phyloP scores from a whole-genome alignment of 2,329 filamentous ascomycete species.

The Phialemonium atrogriseum region DNA sequence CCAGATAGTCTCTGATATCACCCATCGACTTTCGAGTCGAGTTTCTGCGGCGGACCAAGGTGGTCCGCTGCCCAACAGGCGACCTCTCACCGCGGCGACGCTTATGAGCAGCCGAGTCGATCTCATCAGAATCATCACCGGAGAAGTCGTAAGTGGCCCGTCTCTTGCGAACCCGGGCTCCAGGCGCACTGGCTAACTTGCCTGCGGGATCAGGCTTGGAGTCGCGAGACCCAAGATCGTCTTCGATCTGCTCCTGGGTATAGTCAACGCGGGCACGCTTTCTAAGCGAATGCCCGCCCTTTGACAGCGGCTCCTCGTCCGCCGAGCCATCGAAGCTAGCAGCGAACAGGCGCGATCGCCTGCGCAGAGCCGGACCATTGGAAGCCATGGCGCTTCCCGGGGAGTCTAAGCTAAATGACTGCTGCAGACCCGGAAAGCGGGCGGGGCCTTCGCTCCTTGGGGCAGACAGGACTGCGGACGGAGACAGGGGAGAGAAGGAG shows the following conservation, averaged over 20 bases:
- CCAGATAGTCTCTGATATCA: slow-evolving; percentile 22
- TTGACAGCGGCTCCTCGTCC: slow-evolving; percentile 40
- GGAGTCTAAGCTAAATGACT: slow-evolving; percentile 28
- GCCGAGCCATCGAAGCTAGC: slow-evolving; percentile 24
- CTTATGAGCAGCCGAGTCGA: slow-evolving; percentile 23
- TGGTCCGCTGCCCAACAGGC: slow-evolving; percentile 13
- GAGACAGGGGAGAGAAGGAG: too few species aligned
- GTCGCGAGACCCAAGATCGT: slow-evolving; percentile 15
- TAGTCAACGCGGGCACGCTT: slow-evolving; percentile 51
- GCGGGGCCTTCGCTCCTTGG: slow-evolving; percentile 1
- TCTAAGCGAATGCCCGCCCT: slow-evolving; percentile 51
- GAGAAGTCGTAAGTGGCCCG: slow-evolving; percentile 18
- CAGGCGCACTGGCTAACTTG: slow-evolving; percentile 9
- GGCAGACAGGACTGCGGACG: slow-evolving; percentile 2
- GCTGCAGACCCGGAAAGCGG: slow-evolving; percentile 4
- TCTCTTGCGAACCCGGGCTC: slow-evolving; percentile 27
- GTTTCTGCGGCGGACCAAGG: slow-evolving; percentile 29
- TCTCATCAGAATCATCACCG: slow-evolving; percentile 25
- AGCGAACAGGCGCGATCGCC: slow-evolving; percentile 35
- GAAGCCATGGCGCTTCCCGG: slow-evolving; percentile 13
- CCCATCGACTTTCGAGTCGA: slow-evolving; percentile 27
- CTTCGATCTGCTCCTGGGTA: slow-evolving; percentile 44
- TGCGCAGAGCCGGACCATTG: slow-evolving; percentile 22
- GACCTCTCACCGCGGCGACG: slow-evolving; percentile 21
- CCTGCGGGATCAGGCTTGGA: slow-evolving; percentile 13